Evolutionary conservation across 139 green algal genomes (phyloP).

Genomic region (Eudorina sp.): DNA sequence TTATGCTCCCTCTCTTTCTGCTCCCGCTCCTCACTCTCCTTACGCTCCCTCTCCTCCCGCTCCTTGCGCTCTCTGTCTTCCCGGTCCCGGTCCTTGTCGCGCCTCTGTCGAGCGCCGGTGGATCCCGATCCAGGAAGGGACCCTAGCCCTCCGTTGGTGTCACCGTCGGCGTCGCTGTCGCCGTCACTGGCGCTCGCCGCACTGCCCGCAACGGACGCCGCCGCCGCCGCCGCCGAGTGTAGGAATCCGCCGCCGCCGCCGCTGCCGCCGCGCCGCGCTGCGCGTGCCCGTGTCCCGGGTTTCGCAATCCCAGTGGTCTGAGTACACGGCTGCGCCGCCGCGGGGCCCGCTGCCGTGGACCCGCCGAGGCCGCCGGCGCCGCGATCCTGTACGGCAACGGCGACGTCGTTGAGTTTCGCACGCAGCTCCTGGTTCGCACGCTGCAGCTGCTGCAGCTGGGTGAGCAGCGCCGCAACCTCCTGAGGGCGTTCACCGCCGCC

Average conservation of each 20-base stretch:
- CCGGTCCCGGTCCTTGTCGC: too few relatives aligned
- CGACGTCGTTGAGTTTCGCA: not conserved
- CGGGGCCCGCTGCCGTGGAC: too few relatives aligned
- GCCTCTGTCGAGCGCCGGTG: too few relatives aligned
- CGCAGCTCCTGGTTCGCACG: conserved; percentile 12
- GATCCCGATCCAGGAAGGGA: too few relatives aligned
- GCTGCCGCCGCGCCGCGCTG: not conserved
- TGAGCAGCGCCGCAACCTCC: not conserved
- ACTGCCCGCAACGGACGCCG: not conserved
- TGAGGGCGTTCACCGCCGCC: not conserved
- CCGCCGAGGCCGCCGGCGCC: too few relatives aligned
- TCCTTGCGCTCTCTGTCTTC: too few relatives aligned
- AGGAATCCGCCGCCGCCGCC: too few relatives aligned
- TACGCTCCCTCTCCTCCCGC: not conserved
- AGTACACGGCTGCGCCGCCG: too few relatives aligned
- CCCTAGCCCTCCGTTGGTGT: not conserved
- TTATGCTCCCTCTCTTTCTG: not conserved
- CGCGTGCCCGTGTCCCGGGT: too few relatives aligned
- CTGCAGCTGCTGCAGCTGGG: not conserved
- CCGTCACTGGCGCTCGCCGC: not conserved
- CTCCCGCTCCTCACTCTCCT: not conserved
- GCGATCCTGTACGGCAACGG: too few relatives aligned
- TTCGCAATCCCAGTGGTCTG: too few relatives aligned
- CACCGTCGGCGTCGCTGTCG: not conserved
- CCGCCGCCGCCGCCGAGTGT: not conserved